phyloP scores from a whole-genome alignment of 108 stramenopile species.

The Conticribra guillardii region DNA sequence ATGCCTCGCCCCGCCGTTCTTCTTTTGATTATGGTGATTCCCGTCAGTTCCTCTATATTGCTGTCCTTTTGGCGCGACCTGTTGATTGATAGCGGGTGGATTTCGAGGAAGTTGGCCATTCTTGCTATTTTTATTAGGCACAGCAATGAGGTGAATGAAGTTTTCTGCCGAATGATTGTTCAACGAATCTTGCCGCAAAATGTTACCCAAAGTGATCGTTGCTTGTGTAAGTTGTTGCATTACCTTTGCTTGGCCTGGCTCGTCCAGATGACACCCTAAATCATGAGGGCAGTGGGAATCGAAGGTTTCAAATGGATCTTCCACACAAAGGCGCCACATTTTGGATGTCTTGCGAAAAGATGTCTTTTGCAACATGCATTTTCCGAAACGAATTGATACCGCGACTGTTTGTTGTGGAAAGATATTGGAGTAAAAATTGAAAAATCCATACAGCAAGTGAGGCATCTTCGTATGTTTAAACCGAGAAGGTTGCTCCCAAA shows the following conservation, averaged over 20 bases:
- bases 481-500: slow-evolving; percentile 53
- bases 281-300: slow-evolving; percentile 81
- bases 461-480: slow-evolving; percentile 38
- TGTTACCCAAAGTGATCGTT: background rate
- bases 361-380: slow-evolving; percentile 54
- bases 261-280: slow-evolving; percentile 65
- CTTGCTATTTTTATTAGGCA: background rate
- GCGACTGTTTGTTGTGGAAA: slow-evolving; percentile 55
- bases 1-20: no score
- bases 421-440: slow-evolving; percentile 66
- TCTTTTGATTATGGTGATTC: no score
- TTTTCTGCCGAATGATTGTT: background rate
- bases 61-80: no score
- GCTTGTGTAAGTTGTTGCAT: slow-evolving; percentile 16
- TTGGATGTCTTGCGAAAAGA: slow-evolving; percentile 43
- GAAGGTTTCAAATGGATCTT: slow-evolving; percentile 90
- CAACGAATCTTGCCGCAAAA: background rate
- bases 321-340: slow-evolving; percentile 64
- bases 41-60: no score
- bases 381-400: slow-evolving; percentile 65
- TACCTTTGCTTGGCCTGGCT: slow-evolving; percentile 51
- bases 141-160: background rate
- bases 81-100: no score
- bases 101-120: no score
- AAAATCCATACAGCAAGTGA: slow-evolving; percentile 75